Evolutionary conservation across 192 early-diverging fungal genomes (phyloP), one percentile per base, ranked within the genome.

Genomic region (Rhizophagus sp.): DNA sequence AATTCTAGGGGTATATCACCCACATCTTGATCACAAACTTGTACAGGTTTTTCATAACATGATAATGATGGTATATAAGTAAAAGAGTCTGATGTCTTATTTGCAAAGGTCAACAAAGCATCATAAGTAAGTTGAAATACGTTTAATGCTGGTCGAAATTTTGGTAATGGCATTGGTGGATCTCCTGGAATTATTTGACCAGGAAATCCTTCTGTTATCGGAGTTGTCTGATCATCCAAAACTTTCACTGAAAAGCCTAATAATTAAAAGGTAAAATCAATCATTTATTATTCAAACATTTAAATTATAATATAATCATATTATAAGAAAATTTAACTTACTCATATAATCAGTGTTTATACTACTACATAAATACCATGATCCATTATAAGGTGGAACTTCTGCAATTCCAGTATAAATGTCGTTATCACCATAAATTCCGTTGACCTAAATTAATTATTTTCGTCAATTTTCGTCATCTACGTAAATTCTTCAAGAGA

Each of bases 11-110:
- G 68, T 70, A 70, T 24, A 41, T 17, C 10, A 1, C 68, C 68
- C 1, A 39, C 34, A n/a, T 70, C 68, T 70, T 70, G 68, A 70
- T 70, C 68, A 70, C 68, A 70, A n/a, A 0, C 2, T 70, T 70
- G 68, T 39, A 70, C 22, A n/a, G 68, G 68, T 24, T 44, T 39
- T 70, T 70, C 19, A 70, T 70, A 70, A 70, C 68, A 70, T 2
- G 68, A 70, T 7, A 70, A 41, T 39, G 68, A 70, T 39, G 68
- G 68, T 8, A 70, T 70, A n/a, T 70, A 70, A 2, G 15, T 0
- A 41, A 41, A 70, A 2, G 19, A 11, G 0, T 5, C 6, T 19
- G 10, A 4, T 19, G 67, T 33, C 2, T 5, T n/a, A n/a, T n/a
- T 4, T 3, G 22, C 4, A 70, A 24, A 70, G 0, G 5, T 8